Base-by-base conservation (phyloP, 192 early-diverging fungal genomes). In the Jimgerdemannia lactiflua region DNA sequence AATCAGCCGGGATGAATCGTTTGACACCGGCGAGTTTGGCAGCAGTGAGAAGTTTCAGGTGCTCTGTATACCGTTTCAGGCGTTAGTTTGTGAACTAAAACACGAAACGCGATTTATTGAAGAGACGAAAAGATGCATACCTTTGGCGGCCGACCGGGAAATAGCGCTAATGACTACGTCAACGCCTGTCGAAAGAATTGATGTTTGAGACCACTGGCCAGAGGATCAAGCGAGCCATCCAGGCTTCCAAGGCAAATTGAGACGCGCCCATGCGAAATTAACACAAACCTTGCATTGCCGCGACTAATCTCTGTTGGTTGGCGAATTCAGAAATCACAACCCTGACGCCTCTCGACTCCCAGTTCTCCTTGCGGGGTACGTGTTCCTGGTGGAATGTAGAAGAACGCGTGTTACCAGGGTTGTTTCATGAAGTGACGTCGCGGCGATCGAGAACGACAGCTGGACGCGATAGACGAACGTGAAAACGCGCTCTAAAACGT, bases 1-100 rank as follows among this genome's bases (percentile, higher is more conserved):
- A 75, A 18, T 71, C 74, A n/a, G 74, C 67, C 44, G 74, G 67
- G 29, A 70, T 49, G 29, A 75, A 75, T 42, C 74, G 67, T 64
- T 70, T 75, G n/a, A 75, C 74, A 44, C 68, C 68, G 7, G 43
- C 67, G 40, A 40, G 29, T 75, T 67, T 75, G 9, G 74, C 74
- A 70, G 65, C 74, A 4, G 10, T 11, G 43, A 75, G 40, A 11
- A 75, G 40, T 70, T 59, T 59, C 49, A 59, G 49, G 49, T 59
- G 49, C 14, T 59, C 49, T 59, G 14, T 59, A 14, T 6, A 59
- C 49, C 0, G 14, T 59, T 59, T 14, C 49, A 59, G 49, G 14
- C 49, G 8, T 59, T 59, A 59, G 49, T 59, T 6, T 14, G 49
- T 6, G 14, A 59, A 59, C 49, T 59, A 6, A 59, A 59, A 2